phyloP scores from a whole-genome alignment of 371 early-diverging fungal species.

The Funneliformis caledonium region DNA sequence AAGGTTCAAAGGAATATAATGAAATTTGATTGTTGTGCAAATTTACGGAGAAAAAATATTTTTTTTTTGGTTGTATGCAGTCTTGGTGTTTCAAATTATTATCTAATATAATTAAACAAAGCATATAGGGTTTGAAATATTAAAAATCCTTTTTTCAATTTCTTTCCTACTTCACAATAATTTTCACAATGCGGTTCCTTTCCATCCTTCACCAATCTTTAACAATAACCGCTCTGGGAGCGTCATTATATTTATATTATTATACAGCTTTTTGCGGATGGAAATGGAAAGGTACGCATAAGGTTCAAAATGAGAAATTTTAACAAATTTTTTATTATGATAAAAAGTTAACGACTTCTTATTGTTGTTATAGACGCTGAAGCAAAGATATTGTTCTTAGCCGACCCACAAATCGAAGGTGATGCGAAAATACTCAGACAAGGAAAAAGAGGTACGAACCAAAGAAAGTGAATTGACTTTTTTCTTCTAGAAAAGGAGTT shows the following conservation, averaged over 20 bases:
- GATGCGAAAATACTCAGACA: conserved; percentile 58
- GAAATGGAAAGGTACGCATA: conserved; percentile 29
- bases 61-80: too few species aligned
- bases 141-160: background rate
- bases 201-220: conserved; percentile 15
- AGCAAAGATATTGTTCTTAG: conserved; percentile 54
- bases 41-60: too few species aligned
- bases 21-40: too few species aligned
- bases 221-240: conserved; percentile 20
- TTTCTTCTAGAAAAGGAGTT: background rate
- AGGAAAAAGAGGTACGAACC: conserved; percentile 48
- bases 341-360: background rate
- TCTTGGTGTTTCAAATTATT: too few species aligned
- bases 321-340: background rate
- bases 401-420: conserved; percentile 65
- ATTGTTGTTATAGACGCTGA: conserved; percentile 12
- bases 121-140: background rate
- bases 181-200: conserved; percentile 13
- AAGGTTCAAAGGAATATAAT: too few species aligned
- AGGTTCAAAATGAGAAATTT: background rate
- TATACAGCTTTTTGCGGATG: conserved; percentile 37
- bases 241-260: conserved; percentile 33
- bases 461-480: background rate
- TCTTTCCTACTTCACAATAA: background rate
- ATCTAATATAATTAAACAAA: background rate